phyloP scores from a whole-genome alignment of 176 grass and related monocot genomes.

The Musa itinerans region DNA sequence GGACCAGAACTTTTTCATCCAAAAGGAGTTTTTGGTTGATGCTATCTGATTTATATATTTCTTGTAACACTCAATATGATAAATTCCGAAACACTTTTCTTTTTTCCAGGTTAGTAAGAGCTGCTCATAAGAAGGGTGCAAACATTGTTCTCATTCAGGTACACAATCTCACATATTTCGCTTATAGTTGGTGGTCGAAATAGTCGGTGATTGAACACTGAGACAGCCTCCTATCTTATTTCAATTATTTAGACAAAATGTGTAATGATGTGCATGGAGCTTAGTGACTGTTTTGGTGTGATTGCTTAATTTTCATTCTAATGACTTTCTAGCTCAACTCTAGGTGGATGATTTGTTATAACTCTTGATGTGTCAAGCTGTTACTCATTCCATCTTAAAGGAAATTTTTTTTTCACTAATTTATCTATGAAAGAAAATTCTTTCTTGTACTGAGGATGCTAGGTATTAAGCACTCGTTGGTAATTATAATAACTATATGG shows the following conservation, averaged over 20 bases:
- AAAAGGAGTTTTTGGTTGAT: background rate
- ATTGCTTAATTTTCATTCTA: background rate
- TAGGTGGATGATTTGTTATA: background rate
- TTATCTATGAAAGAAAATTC: too few species aligned
- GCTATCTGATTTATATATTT: background rate
- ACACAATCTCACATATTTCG: background rate
- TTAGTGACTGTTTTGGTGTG: too few species aligned
- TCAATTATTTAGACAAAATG: background rate
- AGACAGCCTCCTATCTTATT: background rate
- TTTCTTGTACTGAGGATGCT: too few species aligned
- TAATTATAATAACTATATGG: too few species aligned
- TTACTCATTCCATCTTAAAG: background rate
- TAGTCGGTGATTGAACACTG: background rate
- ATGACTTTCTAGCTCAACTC: background rate
- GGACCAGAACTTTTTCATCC: background rate
- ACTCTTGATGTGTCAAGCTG: background rate
- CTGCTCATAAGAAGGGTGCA: conserved; percentile 77
- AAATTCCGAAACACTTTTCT: background rate
- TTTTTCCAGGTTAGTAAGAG: conserved; percentile 75
- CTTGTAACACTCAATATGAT: background rate
- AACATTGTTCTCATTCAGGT: conserved; percentile 91
- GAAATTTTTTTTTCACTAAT: too few species aligned
- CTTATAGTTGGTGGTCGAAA: background rate
- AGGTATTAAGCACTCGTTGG: too few species aligned
- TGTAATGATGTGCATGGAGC: too few species aligned